These are phyloP conservation scores for Tulasnella sp. DNA, from an alignment of 768 basidiomycete species.

Conservation along the genomic window DNA sequence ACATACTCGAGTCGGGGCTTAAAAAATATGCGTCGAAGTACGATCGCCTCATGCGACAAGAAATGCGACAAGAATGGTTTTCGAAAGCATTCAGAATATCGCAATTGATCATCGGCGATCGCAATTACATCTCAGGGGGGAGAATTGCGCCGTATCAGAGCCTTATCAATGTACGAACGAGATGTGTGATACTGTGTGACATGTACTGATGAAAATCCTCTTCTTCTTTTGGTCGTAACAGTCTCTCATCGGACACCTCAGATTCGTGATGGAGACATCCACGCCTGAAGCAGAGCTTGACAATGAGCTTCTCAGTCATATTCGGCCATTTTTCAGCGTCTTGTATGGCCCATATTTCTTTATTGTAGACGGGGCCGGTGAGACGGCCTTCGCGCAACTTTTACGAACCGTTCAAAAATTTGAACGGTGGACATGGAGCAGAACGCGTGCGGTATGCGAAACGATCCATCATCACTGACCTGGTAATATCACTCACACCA, in stretches of 20 bases:
- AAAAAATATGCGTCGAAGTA: too few species aligned
- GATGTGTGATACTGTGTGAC: too few species aligned
- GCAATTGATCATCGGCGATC: too few species aligned
- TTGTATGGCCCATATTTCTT: neutral
- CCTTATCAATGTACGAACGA: too few species aligned
- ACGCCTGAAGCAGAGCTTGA: neutral
- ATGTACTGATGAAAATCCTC: too few species aligned
- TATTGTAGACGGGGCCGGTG: neutral
- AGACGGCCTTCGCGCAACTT: neutral
- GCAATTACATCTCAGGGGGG: too few species aligned
- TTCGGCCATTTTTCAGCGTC: neutral
- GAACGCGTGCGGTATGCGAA: neutral
- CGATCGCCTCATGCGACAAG: too few species aligned
- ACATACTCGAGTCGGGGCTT: too few species aligned
- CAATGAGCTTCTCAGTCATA: neutral
- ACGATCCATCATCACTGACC: too few species aligned
- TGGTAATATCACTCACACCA: neutral
- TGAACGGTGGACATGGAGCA: neutral
- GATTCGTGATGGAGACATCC: neutral
- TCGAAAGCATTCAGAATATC: too few species aligned
- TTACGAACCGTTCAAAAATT: neutral
- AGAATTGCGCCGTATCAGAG: too few species aligned
- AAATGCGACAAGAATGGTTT: too few species aligned
- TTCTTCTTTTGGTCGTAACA: neutral
- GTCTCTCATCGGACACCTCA: neutral